Base-by-base conservation (phyloP, 306 rosid species). In the Quercus mongolica region DNA sequence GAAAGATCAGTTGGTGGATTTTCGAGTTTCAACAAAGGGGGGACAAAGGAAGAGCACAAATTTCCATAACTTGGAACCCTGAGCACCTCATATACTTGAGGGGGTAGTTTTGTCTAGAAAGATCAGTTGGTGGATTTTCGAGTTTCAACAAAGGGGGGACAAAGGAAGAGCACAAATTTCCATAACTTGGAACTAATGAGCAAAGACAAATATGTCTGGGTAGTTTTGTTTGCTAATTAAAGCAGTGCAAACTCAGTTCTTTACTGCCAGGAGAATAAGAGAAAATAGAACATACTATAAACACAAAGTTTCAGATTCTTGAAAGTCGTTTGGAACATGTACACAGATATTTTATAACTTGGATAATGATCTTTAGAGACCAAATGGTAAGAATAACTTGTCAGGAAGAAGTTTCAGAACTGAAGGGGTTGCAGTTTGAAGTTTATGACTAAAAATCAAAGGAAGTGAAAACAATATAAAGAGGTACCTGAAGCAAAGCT, bases 61-160 rank as follows among this genome's bases (percentile, higher is more conserved):
- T 69, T 23, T 49, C 5, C 11, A 41, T 7, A 65, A 33, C 69
- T 21, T 80, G 46, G 23, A 25, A 54, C 71, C 25, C n/a, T n/a
- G n/a, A n/a, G n/a, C n/a, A 68, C 82, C 89, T 69, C 71, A 82
- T 65, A 79, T 73, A 74, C 63, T 69, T 4, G 20, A 41, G 85
- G 80, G 69, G 80, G 69, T 69, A 81, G 72, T 30, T 63, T 85
- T 63, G 86, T 74, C 82, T 72, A 71, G 56, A 30, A 52, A 58
- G 72, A 59, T 76, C 30, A 58, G 74, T 80, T 33, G 69, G 59
- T 81, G 75, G 46, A 72, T 70, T 73, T 73, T 49, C 54, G 12
- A 49, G 54, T 49, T 49, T 41, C 80, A 68, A 76, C 9, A 59
- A 69, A 1, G 11, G 70, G 41, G 17, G 44, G 25, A 19, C 2